phyloP scores from a whole-genome alignment of 2,329 filamentous ascomycete species.

The Colletotrichum theobromicola region DNA sequence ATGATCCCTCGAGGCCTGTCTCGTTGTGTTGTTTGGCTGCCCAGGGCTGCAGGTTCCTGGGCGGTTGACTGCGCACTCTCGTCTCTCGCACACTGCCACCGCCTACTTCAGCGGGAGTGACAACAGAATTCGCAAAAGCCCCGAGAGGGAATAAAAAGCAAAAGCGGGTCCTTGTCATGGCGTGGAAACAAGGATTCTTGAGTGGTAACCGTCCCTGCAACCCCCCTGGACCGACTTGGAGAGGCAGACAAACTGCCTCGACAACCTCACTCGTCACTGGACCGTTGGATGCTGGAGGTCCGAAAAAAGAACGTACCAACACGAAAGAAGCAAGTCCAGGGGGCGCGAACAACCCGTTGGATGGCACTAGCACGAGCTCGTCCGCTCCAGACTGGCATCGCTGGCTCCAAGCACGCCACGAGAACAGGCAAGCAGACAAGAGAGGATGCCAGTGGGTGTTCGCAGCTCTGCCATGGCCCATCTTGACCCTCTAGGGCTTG shows the following conservation, averaged over 20 bases:
- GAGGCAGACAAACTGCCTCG: background rate
- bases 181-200: background rate
- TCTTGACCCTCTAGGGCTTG: constrained; percentile 4
- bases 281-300: constrained; percentile 1
- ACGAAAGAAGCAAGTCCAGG: constrained; percentile 8
- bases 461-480: background rate
- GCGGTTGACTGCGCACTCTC: background rate
- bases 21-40: background rate
- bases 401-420: background rate
- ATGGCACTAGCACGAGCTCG: background rate
- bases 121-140: constrained; percentile 14
- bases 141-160: constrained; percentile 13
- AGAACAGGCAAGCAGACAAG: background rate
- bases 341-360: constrained; percentile 4
- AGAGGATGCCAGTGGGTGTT: background rate
- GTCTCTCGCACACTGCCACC: background rate
- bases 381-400: background rate
- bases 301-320: background rate
- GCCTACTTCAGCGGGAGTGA: background rate
- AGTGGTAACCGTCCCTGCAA: background rate
- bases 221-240: background rate
- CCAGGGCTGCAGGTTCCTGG: background rate
- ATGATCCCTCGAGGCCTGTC: background rate
- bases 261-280: background rate
- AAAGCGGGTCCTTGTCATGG: background rate